Evolutionary conservation across 768 basidiomycete species (phyloP).

Genomic region (Pulveroboletus frians): DNA sequence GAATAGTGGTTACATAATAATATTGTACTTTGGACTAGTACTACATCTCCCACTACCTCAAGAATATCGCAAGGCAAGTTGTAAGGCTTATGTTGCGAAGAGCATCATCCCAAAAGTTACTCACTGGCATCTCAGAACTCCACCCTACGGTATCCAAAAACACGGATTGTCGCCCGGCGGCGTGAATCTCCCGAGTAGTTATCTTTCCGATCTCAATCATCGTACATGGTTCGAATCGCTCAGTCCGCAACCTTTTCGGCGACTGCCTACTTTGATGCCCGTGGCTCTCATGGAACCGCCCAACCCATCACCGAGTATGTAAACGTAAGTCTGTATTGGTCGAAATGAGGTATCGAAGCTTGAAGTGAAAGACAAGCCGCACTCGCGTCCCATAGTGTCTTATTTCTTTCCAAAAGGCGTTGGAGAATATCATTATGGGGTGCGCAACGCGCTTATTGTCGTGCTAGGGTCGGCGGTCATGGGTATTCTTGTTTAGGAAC

Average conservation of each 20-base stretch:
- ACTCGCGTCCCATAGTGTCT: conserved; percentile 74
- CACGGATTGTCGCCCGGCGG: neutral
- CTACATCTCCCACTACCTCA: neutral
- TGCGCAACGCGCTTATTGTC: conserved; percentile 33
- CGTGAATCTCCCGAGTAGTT: neutral
- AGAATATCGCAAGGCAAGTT: neutral
- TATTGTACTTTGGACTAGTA: neutral
- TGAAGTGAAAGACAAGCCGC: conserved; percentile 24
- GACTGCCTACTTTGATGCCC: conserved; percentile 69
- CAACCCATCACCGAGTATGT: conserved; percentile 77
- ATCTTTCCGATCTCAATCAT: neutral
- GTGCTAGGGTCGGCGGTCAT: conserved; percentile 2
- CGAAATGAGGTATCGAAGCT: neutral
- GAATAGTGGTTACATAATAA: conserved; percentile 15
- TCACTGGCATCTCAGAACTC: neutral
- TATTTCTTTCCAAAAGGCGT: conserved; percentile 95
- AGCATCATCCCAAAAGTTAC: neutral
- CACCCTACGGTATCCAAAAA: neutral
- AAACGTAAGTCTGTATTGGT: conserved; percentile 47
- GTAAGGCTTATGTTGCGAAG: too few relatives aligned
- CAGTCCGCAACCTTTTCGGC: conserved; percentile 62
- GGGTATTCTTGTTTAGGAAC: conserved; percentile 54
- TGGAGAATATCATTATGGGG: conserved; percentile 95
- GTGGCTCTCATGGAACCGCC: conserved; percentile 63
- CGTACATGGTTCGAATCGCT: conserved; percentile 34